Evolutionary conservation across 495 filamentous ascomycete genomes (phyloP), one percentile per base, ranked within the genome.

Genomic region (Staphylotrichum longicolle): DNA sequence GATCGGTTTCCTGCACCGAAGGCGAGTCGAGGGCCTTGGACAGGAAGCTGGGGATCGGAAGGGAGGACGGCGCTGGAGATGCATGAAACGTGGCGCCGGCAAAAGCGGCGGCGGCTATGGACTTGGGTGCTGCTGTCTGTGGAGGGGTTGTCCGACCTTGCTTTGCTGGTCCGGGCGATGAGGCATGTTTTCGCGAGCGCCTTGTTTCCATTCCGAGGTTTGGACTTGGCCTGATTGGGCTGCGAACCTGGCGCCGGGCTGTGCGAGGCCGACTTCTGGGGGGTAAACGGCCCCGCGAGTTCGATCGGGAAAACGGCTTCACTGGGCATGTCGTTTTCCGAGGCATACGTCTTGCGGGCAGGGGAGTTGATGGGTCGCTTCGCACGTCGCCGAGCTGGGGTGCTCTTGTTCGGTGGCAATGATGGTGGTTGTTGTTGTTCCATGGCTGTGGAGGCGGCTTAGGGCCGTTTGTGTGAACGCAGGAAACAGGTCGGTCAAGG

Each of bases 41-140:
- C 56, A 96, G 84, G 71, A 96, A 96, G 71, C 86, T 94, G 2
- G 94, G 94, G 46, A 96, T 90, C 0, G 95, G 95, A 5, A 99
- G 82, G n/a, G 91, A 85, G 4, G 92, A 93, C 3, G 95, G 89
- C 3, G 92, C 93, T 12, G 94, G 94, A 3, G 94, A 99, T 10
- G 91, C 89, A 71, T 97, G 93, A 73, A 99, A 99, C 0, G 91
- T 95, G 14, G 93, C 90, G 14, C 94, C 94, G 12, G 94, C 94
- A 73, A 96, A 99, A 60, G 90, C 82, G 61, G 83, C 70, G 47
- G 78, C 82, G 15, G 83, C 75, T 8, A 66, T 60, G 12, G 75
- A 63, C 57, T 77, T 75, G 12, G 70, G 51, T 30, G 49, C 45
- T 10, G 67, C 65, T 12, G 67, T 64, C 27, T 74, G 66, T 11